Evolutionary conservation across 1,139 yeast species (phyloP).

Genomic region (Candida glucosophila): DNA sequence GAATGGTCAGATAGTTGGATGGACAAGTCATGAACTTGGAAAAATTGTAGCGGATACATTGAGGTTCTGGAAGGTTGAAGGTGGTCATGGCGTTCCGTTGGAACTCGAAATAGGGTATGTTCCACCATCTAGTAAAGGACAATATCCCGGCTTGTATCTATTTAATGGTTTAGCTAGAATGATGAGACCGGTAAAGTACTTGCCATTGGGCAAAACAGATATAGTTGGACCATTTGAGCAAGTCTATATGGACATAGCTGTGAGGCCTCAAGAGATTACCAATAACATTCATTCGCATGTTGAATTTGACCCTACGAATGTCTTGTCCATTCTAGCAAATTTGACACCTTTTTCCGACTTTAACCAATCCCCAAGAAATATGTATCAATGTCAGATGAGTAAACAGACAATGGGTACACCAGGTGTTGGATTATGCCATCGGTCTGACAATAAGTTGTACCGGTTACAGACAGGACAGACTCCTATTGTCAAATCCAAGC

Average conservation of each 20-base stretch:
- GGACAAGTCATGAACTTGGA: slow-evolving; percentile 90
- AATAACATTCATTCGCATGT: slow-evolving; percentile 81
- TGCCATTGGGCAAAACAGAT: slow-evolving; percentile 77
- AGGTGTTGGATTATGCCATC: slow-evolving; percentile 85
- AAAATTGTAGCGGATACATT: slow-evolving; percentile 80
- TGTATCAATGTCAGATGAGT: slow-evolving; percentile 99
- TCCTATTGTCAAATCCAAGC: slow-evolving; percentile 89
- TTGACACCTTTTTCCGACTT: slow-evolving; percentile 97
- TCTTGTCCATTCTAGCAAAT: slow-evolving; percentile 87
- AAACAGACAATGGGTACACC: slow-evolving; percentile 99
- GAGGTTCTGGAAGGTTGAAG: slow-evolving; percentile 89
- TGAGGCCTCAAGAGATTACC: slow-evolving; percentile 85
- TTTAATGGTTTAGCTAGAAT: slow-evolving; percentile 92
- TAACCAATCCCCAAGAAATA: slow-evolving; percentile 98
- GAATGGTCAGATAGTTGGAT: slow-evolving; percentile 89
- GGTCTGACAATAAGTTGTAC: slow-evolving; percentile 92
- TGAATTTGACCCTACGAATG: slow-evolving; percentile 91
- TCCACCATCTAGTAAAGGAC: slow-evolving; percentile 92
- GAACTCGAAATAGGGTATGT: slow-evolving; percentile 91
- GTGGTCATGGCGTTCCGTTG: slow-evolving; percentile 64
- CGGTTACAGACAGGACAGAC: slow-evolving; percentile 94
- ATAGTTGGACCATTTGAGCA: slow-evolving; percentile 97
- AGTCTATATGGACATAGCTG: slow-evolving; percentile 94
- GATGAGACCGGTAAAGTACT: slow-evolving; percentile 91
- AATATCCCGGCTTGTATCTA: slow-evolving; percentile 88